Conservation (phyloP, 768 basidiomycete genomes). For the Leccinum disarticulatum region DNA sequence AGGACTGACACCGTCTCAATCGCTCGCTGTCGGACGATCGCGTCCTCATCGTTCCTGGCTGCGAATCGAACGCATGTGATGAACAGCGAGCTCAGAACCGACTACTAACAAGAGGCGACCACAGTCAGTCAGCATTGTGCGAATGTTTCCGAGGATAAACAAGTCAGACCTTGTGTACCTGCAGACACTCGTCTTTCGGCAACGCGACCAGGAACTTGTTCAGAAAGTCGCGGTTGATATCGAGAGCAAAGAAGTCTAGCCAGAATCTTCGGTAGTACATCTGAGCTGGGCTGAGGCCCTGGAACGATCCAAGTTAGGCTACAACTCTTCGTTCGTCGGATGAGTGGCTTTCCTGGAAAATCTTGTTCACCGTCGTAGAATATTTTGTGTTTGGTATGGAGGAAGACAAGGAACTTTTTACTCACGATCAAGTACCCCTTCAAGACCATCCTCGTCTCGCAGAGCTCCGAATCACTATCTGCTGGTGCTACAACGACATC, state of each 20-base stretch:
- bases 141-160: neutral
- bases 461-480: slow-evolving; percentile 39
- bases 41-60: slow-evolving; percentile 29
- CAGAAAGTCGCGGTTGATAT: no score
- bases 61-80: slow-evolving; percentile 43
- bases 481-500: slow-evolving; percentile 66
- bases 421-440: slow-evolving; percentile 9
- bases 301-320: no score
- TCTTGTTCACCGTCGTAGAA: slow-evolving; percentile 43
- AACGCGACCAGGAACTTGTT: no score
- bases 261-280: no score
- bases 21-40: slow-evolving; percentile 35
- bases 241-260: no score
- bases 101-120: slow-evolving; percentile 42
- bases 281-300: no score
- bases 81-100: slow-evolving; percentile 48
- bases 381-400: slow-evolving; percentile 47
- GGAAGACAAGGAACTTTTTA: neutral
- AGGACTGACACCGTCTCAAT: slow-evolving; percentile 51
- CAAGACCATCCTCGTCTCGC: slow-evolving; percentile 39
- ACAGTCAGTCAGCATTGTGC: neutral
- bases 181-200: no score
- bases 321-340: no score
- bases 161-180: no score
- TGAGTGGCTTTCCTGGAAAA: no score